Evolutionary conservation across 2,329 filamentous ascomycete genomes (phyloP), one percentile per base, ranked within the genome.

Genomic region (Alternaria ethzedia): DNA sequence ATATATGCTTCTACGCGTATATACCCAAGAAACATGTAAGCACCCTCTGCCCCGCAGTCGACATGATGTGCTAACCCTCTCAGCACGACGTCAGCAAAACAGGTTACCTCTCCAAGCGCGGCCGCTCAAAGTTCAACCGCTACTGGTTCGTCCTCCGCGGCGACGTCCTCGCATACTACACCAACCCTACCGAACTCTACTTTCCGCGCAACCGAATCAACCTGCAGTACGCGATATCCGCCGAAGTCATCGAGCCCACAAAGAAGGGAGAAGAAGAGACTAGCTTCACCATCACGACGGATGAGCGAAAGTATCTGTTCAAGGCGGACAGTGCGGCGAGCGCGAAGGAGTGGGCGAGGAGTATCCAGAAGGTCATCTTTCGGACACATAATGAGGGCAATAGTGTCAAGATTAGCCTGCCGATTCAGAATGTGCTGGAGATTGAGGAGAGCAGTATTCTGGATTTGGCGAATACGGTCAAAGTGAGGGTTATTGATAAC

Each of bases 1-100:
- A 99, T 77, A 91, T 98, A 65, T 97, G 94, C 81, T 99, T 98
- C 79, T 98, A 97, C 77, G 94, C 96, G 43, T 97, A 97, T 77
- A 86, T 98, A n/a, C 94, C 94, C 7, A 96, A 94, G 84, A 97
- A 96, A 85, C 89, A 91, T 55, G 91, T 92, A 84, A 80, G 89
- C 75, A 20, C 9, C 13, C 5, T 25, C 15, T 7, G 23, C 54
- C n/a, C n/a, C n/a, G 30, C 17, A 25, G 28, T 3, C 21, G 4
- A 12, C 10, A 11, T 13, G 54, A n/a, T 13, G 54, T 58, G 63
- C 77, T 79, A 49, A 78, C 54, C 30, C 5, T 15, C 21, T 11
- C 49, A 82, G 70, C 70, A 75, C 60, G 71, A 77, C 43, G 77
- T 92, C 86, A 87, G 90, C 69, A 98, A 97, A 80, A 95, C 94